Evolutionary conservation across 129 eudicot species (phyloP), one percentile per base, ranked within the genome.

Genomic region (Ambrosia trifida): DNA sequence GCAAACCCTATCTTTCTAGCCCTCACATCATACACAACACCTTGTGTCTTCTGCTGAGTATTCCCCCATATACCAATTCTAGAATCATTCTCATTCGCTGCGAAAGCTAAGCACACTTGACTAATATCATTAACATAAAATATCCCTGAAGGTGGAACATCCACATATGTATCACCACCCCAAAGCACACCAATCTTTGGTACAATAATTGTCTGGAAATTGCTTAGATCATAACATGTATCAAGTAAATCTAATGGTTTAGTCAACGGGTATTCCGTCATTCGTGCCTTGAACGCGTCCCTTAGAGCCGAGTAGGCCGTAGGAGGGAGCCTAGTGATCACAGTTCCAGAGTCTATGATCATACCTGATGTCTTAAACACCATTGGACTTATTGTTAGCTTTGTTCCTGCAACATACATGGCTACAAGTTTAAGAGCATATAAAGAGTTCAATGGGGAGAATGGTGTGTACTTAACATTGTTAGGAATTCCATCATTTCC

Each of bases 341-440:
- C 91, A 2, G 97, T 91, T 17, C 97, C 97, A 0, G 97, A 91
- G 84, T 91, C 97, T 3, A 91, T 82, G n/a, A 91, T 79, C 10
- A 85, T 76, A 14, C 95, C 91, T 0, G 86, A 74, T 0, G 61
- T 80, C 10, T 70, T 36, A 70, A 91, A 85, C 7, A 75, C 83
- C 0, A 79, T 17, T 19, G 75, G 80, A 41, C 80, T 60, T 17
- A 91, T 85, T 3, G 85, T 36, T 14, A 91, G 73, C 14, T 28
- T 68, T 1, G 33, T 28, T 2, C 86, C 91, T 4, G 86, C 92
- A 1, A 91, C 88, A 16, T 11, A 57, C 6, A 91, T 82, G 2
- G 52, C 76, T 7, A 35, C 6, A 0, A 83, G 69, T 57, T 72
- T 76, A 32, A 91, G 74, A 62, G 44, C 80, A 54, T 91, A 91